Percentiles rank a stretch among this genome's conserved stretches.
phyloP scores from a whole-genome alignment of 495 filamentous ascomycete species.

The Aspergillus sclerotioniger region DNA sequence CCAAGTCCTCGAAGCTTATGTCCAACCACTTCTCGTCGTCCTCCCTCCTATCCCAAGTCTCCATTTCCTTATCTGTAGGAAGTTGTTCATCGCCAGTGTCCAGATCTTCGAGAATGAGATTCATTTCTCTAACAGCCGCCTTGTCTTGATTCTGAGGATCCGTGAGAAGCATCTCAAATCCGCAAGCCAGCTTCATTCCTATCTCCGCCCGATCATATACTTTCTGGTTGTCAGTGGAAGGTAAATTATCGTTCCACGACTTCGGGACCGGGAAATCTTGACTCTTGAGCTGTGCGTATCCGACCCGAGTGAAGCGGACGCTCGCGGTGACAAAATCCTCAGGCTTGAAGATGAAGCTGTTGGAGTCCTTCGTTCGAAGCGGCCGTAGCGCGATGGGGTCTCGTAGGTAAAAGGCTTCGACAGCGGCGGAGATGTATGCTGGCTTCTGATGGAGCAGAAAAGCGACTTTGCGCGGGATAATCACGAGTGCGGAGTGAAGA shows the following conservation, averaged over 20 bases:
- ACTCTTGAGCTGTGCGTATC: slow-evolving; percentile 88
- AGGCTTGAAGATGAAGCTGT: slow-evolving; percentile 62
- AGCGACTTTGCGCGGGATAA: slow-evolving; percentile 80
- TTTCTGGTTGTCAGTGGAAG: slow-evolving; percentile 32
- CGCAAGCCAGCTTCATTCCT: slow-evolving; percentile 87
- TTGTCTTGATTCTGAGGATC: slow-evolving; percentile 65
- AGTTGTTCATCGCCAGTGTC: slow-evolving; percentile 57
- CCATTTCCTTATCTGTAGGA: slow-evolving; percentile 72
- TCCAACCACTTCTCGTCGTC: slow-evolving; percentile 94
- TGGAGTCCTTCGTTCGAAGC: slow-evolving; percentile 50
- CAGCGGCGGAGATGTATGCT: slow-evolving; percentile 72
- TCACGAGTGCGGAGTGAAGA: slow-evolving; percentile 67
- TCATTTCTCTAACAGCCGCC: slow-evolving; percentile 66
- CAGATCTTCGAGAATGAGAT: slow-evolving; percentile 70
- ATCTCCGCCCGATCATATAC: slow-evolving; percentile 57
- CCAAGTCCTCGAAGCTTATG: slow-evolving; percentile 86
- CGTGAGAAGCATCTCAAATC: slow-evolving; percentile 82
- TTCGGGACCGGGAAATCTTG: slow-evolving; percentile 75
- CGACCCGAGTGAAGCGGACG: slow-evolving; percentile 77
- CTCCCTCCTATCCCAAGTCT: slow-evolving; percentile 60
- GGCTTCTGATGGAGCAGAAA: slow-evolving; percentile 72
- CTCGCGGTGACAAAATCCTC: slow-evolving; percentile 75
- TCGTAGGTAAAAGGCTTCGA: slow-evolving; percentile 90
- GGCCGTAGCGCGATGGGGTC: slow-evolving; percentile 76
- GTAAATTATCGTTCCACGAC: slow-evolving; percentile 53